Evolutionary conservation across 495 filamentous ascomycete genomes (phyloP), one percentile per base, ranked within the genome.

Genomic region (Ramalina peruviana): DNA sequence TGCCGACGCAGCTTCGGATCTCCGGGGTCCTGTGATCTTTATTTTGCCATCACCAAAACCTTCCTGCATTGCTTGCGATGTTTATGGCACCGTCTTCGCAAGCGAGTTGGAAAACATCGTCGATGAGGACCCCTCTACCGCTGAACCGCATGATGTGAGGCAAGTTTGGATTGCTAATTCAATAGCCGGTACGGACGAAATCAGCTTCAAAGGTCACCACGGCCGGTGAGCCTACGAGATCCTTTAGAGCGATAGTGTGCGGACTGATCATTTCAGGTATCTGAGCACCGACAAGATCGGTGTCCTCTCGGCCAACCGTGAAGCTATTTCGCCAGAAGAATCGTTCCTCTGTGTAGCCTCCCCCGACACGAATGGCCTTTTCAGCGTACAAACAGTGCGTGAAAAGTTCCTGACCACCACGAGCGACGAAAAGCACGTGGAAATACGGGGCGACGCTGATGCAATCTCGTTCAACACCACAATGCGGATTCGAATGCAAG

Each of bases 131-230:
- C 78, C 84, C 4, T 52, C 68, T 15, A 93, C 79, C 4, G 87
- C 90, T 30, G 92, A 96, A 65, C 92, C 92, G 42, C 88, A 94
- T 58, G 86, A 94, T 64, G 86, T 97, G 19, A 72, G 89, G 53
- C 88, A 96, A 67, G 92, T 98, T 17, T 97, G 88, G 88, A 75
- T 96, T 48, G 89, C 86, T 47, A 94, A 85, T 54, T 72, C 72
- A 51, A 81, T 95, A 16, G 81, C 85, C 4, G 92, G 92, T 4
- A 86, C 81, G 10, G 87, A 93, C 52, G 70, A 65, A 21, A 80
- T 82, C 57, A 85, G 82, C 50, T 86, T 98, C 62, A 95, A 94
- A 66, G 82, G 83, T 0, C 80, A 86, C 64, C 81, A 92, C 68
- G 89, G 90, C 53, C 81, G 79, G 81, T 87, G 67, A 49, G 77